These are phyloP conservation scores for Collariella sp. DNA, from an alignment of 495 filamentous ascomycete species.

Conservation along the genomic window DNA sequence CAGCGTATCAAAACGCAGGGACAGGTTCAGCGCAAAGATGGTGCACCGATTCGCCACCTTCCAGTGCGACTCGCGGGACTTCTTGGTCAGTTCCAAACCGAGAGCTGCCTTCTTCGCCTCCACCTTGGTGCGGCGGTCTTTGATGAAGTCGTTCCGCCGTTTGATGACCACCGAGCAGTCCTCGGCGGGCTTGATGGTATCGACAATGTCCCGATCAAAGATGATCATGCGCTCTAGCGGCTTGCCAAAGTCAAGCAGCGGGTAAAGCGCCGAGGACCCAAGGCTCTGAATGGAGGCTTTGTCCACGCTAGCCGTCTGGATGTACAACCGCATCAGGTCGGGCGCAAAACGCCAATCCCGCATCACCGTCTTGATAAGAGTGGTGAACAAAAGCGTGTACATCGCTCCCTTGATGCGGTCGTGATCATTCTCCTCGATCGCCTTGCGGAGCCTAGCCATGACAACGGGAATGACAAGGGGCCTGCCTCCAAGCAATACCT, in stretches of 20 bases:
- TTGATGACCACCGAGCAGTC: conserved; percentile 55
- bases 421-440: conserved; percentile 74
- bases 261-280: conserved; percentile 68
- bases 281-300: conserved; percentile 91
- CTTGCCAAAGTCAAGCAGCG: conserved; percentile 85
- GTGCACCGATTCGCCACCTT: conserved; percentile 85
- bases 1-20: conserved; percentile 80
- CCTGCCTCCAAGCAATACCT: conserved; percentile 75
- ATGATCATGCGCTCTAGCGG: conserved; percentile 79
- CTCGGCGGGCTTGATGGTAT: conserved; percentile 64
- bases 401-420: conserved; percentile 89
- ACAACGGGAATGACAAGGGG: conserved; percentile 83
- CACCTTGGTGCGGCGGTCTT: conserved; percentile 61
- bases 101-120: conserved; percentile 76
- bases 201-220: conserved; percentile 61
- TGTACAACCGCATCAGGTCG: conserved; percentile 74
- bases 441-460: conserved; percentile 66
- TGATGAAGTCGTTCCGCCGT: conserved; percentile 59
- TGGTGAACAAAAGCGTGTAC: conserved; percentile 82
- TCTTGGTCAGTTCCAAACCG: conserved; percentile 68
- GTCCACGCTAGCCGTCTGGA: conserved; percentile 80
- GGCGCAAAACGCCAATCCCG: conserved; percentile 92
- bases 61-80: conserved; percentile 80
- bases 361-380: conserved; percentile 75
- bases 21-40: conserved; percentile 80